A percentile compares a stretch with the other conserved stretches of the same genome.
phyloP scores from a whole-genome alignment of 1,284 basidiomycete genomes.

The Peniophora sp. region DNA sequence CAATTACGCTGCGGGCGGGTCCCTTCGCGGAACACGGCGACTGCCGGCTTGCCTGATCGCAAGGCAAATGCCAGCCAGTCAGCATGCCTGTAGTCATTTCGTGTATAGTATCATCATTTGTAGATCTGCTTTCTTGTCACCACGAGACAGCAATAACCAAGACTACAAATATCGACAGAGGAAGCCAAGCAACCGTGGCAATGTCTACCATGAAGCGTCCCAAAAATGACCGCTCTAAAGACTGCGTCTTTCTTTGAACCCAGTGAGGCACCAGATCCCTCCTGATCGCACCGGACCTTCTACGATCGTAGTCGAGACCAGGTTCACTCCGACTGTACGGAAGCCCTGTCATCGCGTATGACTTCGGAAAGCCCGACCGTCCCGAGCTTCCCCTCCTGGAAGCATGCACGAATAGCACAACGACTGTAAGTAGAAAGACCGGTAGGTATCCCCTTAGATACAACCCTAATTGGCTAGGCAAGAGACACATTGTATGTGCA shows the following conservation, averaged over 20 bases:
- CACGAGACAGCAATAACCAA: constrained; percentile 19
- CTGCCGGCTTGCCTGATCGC: not conserved
- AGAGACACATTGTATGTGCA: constrained; percentile 29
- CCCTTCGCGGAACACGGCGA: not conserved
- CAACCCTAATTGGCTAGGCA: constrained; percentile 51
- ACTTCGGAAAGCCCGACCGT: constrained; percentile 3
- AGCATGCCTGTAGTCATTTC: too few species aligned
- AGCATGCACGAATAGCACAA: constrained; percentile 15
- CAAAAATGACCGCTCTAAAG: constrained; percentile 14
- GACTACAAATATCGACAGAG: constrained; percentile 18
- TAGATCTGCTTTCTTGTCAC: too few species aligned
- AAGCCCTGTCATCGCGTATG: not conserved
- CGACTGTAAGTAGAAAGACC: constrained; percentile 27
- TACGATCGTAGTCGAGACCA: not conserved
- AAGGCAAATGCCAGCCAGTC: too few species aligned
- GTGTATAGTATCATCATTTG: too few species aligned
- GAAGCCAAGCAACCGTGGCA: constrained; percentile 27
- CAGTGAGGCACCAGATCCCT: constrained; percentile 4
- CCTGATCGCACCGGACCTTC: not conserved
- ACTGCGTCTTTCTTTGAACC: constrained; percentile 3
- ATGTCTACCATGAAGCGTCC: constrained; percentile 25
- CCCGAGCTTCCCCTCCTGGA: not conserved
- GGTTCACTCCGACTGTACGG: not conserved
- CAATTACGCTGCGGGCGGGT: too few species aligned
- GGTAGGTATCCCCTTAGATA: constrained; percentile 46